Base-by-base conservation (phyloP, 2,329 filamentous ascomycete species). In the Coniochaeta pulveracea region DNA sequence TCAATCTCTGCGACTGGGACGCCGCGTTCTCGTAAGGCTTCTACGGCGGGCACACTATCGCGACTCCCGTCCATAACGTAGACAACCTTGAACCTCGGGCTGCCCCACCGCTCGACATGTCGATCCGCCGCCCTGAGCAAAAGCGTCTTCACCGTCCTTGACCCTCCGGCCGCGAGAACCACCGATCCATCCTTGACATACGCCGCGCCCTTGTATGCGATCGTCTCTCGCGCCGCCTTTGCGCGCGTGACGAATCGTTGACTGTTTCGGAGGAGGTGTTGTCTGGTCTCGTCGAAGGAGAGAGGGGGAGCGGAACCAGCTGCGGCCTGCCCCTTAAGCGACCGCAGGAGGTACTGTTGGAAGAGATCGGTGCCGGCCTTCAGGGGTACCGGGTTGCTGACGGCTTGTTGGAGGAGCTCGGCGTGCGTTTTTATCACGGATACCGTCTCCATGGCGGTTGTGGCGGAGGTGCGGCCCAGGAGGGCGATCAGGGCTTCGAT, bases 321-420 rank as follows among this genome's bases (percentile, higher is more conserved):
- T 33, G 41, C 40, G 37, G 48, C 37, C 43, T 68, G 65, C 60
- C 69, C 64, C 59, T 70, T 71, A 52, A 80, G 66, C 42, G 69
- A 85, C 36, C 78, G 76, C 48, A 94, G 80, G 46, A 98, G 75
- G 59, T 93, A 96, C 53, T 89, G 81, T 55, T 91, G 83, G 66
- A 98, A 96, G 38, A 96, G 76, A 55, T 95, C 88, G 39, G 88
- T 94, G 48, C 91, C 91, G 35, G 93, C 91, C 31, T 84, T 86
- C 11, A 96, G 75, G 4, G 88, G 89, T 36, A 96, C 84, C 10
- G 88, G 84, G 60, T 98, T 96, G 6, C 80, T 69, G 34, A 93
- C 80, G 14, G 78, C 76, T 37, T 69, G 67, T 56, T 88, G 89
- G 42, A 98, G 74, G 47, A 76, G 73, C 34, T 73, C 67, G 33